A percentile compares a stretch with the other conserved stretches of the same genome.
Conservation (phyloP, 2,329 filamentous ascomycete genomes). For the Hortaea sp. region DNA sequence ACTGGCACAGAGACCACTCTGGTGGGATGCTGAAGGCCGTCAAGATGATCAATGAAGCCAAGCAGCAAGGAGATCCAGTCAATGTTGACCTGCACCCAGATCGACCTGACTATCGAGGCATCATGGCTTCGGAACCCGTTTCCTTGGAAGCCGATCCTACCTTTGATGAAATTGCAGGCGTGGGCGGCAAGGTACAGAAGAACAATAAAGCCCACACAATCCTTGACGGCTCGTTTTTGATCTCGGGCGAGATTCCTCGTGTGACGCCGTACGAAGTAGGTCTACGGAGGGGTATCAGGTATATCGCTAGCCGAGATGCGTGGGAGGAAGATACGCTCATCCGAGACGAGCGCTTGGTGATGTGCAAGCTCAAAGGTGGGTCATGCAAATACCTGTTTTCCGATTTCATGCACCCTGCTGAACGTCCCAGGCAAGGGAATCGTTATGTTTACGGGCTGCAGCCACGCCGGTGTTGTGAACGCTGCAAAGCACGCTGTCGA, state of each 20-base stretch:
- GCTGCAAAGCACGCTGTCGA: conserved; percentile 13
- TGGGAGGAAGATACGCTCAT: conserved; percentile 15
- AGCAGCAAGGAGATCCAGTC: conserved; percentile 3
- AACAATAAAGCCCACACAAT: conserved; percentile 14
- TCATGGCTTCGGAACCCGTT: conserved; percentile 9
- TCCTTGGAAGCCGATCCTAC: conserved; percentile 17
- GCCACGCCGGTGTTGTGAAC: conserved; percentile 20
- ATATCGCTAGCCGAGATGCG: conserved; percentile 2
- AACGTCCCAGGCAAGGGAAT: conserved; percentile 13
- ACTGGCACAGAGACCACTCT: conserved; percentile 21
- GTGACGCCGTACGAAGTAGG: conserved; percentile 17
- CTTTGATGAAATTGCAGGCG: conserved; percentile 16
- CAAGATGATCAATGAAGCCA: conserved; percentile 13
- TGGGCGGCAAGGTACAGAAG: conserved; percentile 15
- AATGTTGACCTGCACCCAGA: conserved; percentile 18
- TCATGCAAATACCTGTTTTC: background rate
- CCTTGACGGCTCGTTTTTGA: conserved; percentile 12
- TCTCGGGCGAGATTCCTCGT: conserved; percentile 20
- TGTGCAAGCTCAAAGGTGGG: conserved; percentile 22
- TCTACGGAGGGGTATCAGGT: conserved; percentile 14
- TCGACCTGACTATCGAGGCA: conserved; percentile 14
- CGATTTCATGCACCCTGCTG: background rate
- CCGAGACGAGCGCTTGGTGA: conserved; percentile 16
- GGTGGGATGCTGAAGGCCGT: conserved; percentile 18
- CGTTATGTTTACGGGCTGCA: conserved; percentile 21